Evolutionary conservation across 148 eudicot species (phyloP).

Genomic region (Rheum nobile): DNA sequence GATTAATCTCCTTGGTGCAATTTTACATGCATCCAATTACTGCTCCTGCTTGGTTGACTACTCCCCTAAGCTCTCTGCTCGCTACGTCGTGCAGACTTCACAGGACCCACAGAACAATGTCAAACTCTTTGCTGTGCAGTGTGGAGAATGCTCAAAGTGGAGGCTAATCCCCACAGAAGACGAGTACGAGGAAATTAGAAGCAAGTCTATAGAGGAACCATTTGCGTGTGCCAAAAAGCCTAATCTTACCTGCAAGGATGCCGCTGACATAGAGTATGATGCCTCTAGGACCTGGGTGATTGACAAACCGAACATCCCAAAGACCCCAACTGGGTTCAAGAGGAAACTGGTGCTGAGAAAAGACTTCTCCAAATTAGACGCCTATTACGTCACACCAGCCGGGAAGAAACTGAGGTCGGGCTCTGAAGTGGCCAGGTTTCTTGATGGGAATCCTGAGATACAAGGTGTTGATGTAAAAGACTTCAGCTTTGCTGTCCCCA

Average conservation of each 20-base stretch:
- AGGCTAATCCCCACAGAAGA: slow-evolving; percentile 50
- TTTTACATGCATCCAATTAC: not conserved
- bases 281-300: slow-evolving; percentile 55
- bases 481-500: slow-evolving; percentile 52
- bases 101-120: slow-evolving; percentile 19
- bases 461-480: slow-evolving; percentile 27
- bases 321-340: slow-evolving; percentile 59
- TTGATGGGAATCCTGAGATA: slow-evolving; percentile 41
- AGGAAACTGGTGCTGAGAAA: slow-evolving; percentile 45
- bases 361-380: slow-evolving; percentile 64
- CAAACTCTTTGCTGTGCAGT: slow-evolving; percentile 52
- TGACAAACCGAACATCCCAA: slow-evolving; percentile 68
- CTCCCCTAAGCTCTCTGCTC: not conserved
- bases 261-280: slow-evolving; percentile 63
- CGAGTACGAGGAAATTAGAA: slow-evolving; percentile 57
- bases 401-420: slow-evolving; percentile 43
- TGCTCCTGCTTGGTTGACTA: not conserved
- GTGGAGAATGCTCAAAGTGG: slow-evolving; percentile 73
- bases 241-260: slow-evolving; percentile 41
- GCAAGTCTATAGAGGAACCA: slow-evolving; percentile 48
- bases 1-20: not conserved
- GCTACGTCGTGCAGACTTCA: slow-evolving; percentile 14
- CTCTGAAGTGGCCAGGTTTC: slow-evolving; percentile 26
- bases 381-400: slow-evolving; percentile 41
- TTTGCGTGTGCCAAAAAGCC: slow-evolving; percentile 57